Base-by-base conservation (phyloP, 345 rosid genomes). In the Heritiera littoralis region DNA sequence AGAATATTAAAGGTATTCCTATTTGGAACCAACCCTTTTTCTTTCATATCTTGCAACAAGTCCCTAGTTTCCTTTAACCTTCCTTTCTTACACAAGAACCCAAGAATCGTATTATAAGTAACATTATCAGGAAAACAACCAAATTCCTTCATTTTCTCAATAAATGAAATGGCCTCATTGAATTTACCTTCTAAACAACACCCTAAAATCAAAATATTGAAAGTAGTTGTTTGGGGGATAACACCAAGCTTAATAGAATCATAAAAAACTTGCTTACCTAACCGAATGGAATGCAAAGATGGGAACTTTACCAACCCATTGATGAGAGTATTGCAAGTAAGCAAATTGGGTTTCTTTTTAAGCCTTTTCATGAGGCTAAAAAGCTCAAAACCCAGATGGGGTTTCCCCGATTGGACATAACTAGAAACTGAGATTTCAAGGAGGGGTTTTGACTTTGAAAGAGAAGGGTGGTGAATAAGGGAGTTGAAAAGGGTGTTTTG, bases 41-140 rank as follows among this genome's bases (percentile, higher is more conserved):
- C 85, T 86, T 87, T 93, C 97, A 92, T 93, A 67, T 87, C 91
- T 65, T 59, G 77, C 89, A 95, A 82, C 87, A 93, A 80, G 46
- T 87, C 85, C 88, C 88, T 86, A 28, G 89, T 89, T 82, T 89
- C 93, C 77, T 68, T 86, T 87, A 95, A 79, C 84, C 85, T 92
- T 7, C 97, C 95, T 80, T 85, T 93, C 93, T 95, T 93, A 64
- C 85, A 86, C 80, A 95, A 73, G 3, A 85, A 89, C 81, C 87
- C 90, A 75, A 93, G 81, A 64, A 95, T 77, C 7, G 97, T 93
- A 80, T 90, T 93, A 85, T 90, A 95, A 0, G 91, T 86, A 3
- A 92, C 85, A 43, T 81, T 87, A 86, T 95, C 94, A 0, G 94
- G 98, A 48, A 43, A 1, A 23, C 90, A 86, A 58, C 88, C 89